phyloP scores from a whole-genome alignment of 1,284 basidiomycete species.

The Naganishia sp. region DNA sequence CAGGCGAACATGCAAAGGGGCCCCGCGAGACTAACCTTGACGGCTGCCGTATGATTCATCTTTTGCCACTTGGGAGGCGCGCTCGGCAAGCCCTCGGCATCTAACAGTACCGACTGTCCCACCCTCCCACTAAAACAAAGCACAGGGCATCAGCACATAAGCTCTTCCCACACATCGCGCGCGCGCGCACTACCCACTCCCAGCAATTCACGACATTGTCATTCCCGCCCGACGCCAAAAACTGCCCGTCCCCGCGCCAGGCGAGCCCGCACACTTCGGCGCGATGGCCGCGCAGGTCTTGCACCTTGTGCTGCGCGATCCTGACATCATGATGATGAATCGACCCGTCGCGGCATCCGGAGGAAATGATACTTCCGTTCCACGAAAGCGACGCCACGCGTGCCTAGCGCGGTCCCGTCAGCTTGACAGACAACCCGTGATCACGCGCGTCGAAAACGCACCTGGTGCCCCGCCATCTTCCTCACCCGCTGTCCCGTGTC shows the following conservation, averaged over 20 bases:
- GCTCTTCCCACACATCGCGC: not conserved
- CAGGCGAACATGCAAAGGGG: not conserved
- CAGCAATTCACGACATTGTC: constrained; percentile 97
- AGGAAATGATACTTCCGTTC: constrained; percentile 81
- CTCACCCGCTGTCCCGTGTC: constrained; percentile 77
- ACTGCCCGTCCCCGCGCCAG: constrained; percentile 79
- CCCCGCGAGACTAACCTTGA: constrained; percentile 64
- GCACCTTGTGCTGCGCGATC: constrained; percentile 80
- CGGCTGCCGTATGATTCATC: constrained; percentile 88
- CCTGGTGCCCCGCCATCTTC: constrained; percentile 76
- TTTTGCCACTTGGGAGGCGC: constrained; percentile 85
- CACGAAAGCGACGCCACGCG: constrained; percentile 81
- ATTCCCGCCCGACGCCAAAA: constrained; percentile 91
- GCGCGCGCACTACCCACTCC: constrained; percentile 61
- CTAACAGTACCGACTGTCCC: constrained; percentile 44
- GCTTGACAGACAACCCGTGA: not conserved
- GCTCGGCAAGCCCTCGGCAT: constrained; percentile 57
- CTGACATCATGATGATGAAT: constrained; percentile 95
- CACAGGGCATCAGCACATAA: not conserved
- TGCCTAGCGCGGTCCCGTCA: constrained; percentile 53
- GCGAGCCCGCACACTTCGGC: constrained; percentile 66
- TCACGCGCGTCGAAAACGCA: constrained; percentile 23
- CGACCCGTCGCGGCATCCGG: constrained; percentile 84
- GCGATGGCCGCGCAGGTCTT: constrained; percentile 81
- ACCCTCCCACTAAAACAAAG: constrained; percentile 60